These are phyloP conservation scores for Daldinia grandis DNA, from an alignment of 495 filamentous ascomycete genomes.

Conservation along the genomic window DNA sequence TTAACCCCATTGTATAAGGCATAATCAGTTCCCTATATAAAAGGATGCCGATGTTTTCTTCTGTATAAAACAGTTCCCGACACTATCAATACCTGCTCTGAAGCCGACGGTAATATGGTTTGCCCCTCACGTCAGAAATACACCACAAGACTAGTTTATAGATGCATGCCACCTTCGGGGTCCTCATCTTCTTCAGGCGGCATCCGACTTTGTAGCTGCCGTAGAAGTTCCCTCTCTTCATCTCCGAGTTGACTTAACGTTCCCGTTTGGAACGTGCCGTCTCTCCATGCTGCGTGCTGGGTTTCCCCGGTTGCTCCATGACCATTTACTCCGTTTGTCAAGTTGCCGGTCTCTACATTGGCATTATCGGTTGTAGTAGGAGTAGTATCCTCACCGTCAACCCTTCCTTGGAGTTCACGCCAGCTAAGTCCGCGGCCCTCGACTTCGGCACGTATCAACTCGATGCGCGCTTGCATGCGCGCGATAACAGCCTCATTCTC, in stretches of 20 bases:
- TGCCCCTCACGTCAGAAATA: too few relatives aligned
- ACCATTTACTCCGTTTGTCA: constrained; percentile 46
- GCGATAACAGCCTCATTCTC: constrained; percentile 81
- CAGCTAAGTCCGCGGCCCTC: constrained; percentile 77
- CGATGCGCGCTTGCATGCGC: constrained; percentile 77
- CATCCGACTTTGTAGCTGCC: constrained; percentile 49
- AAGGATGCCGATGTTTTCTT: background rate
- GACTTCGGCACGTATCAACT: constrained; percentile 73
- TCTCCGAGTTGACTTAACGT: constrained; percentile 55
- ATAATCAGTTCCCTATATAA: background rate
- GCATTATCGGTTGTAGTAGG: constrained; percentile 45
- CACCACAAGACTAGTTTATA: constrained; percentile 52
- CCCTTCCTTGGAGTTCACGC: constrained; percentile 63
- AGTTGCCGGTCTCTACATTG: constrained; percentile 37
- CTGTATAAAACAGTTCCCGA: background rate
- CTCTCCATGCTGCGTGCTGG: constrained; percentile 56
- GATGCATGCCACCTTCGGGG: constrained; percentile 69
- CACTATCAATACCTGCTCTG: background rate
- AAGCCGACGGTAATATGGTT: background rate
- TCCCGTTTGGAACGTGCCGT: constrained; percentile 65
- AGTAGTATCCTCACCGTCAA: constrained; percentile 43
- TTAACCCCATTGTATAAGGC: background rate
- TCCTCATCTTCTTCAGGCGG: constrained; percentile 50
- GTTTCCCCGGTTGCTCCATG: constrained; percentile 26
- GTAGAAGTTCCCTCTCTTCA: constrained; percentile 58